Base-by-base conservation (phyloP, 2,329 filamentous ascomycete species). In the Corniculantispora saksenae region DNA sequence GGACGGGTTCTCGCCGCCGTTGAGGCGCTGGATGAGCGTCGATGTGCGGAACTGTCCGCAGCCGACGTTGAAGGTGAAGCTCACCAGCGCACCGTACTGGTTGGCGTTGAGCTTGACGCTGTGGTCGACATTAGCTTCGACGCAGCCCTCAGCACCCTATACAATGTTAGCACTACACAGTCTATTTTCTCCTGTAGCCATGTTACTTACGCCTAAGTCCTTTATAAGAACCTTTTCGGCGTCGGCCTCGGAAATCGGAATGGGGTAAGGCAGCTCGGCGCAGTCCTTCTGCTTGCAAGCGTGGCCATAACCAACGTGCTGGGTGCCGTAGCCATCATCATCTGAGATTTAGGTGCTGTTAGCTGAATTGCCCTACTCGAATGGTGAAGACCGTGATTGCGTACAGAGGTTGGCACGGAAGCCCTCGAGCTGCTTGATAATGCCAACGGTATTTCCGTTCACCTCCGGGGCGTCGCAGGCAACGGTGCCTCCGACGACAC, bases 221-320 rank as follows among this genome's bases (percentile, higher is more conserved):
- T 70, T 69, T 25, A 72, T 69, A 3, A 84, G 74, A 1, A 84
- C 73, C 53, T 74, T 72, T 53, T 77, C 75, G 25, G 78, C 83
- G 27, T 79, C 74, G 1, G 71, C 70, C 32, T 77, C 68, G 3
- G 77, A 80, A 19, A 84, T 71, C 0, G 83, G 83, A 66, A 83
- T 80, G 0, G 73, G 65, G 70, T 82, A 84, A 10, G 72, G 70
- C 32, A 84, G 77, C 40, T 84, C 82, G 1, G 76, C 69, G 72
- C 82, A 84, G 15, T 69, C 72, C 9, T 71, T 66, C 10, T 77
- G 74, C 40, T 70, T 66, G 72, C 82, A 85, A 12, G 82, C 74
- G 69, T 84, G 83, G 19, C 83, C 83, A 66, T 83, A 84, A 3
- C 82, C 83, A 0, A 84, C 78, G 8, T n/a, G n/a, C n/a, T n/a